phyloP scores from a whole-genome alignment of 257 asterid species.

The Fraxinus excelsior region DNA sequence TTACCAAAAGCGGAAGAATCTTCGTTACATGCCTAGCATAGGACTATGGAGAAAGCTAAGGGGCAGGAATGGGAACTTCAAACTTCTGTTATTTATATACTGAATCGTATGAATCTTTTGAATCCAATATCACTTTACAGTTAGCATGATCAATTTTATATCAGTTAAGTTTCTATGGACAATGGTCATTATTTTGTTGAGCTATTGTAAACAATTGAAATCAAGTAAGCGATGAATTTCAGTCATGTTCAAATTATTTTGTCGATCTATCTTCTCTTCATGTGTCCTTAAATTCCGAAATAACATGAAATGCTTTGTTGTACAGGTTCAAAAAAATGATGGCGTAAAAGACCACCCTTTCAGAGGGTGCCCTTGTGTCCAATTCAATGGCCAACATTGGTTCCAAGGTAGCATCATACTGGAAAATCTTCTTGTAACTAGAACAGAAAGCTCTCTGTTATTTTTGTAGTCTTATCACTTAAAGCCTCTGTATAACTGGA shows the following conservation, averaged over 20 bases:
- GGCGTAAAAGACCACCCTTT: not conserved
- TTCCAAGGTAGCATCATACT: not conserved
- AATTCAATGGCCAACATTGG: not conserved
- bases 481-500: too few species aligned
- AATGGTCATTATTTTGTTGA: not conserved
- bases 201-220: not conserved
- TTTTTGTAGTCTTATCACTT: not conserved
- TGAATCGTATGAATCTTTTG: not conserved
- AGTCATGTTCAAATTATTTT: not conserved
- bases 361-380: constrained; percentile 1
- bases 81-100: not conserved
- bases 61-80: not conserved
- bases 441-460: not conserved
- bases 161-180: not conserved
- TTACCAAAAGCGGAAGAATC: too few species aligned
- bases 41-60: not conserved
- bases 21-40: too few species aligned
- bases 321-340: constrained; percentile 36
- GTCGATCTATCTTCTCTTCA: not conserved
- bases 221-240: not conserved
- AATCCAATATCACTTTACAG: not conserved
- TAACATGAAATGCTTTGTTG: not conserved
- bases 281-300: constrained; percentile 3
- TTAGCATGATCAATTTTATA: not conserved
- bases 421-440: not conserved